Evolutionary conservation across 805 yeast species (phyloP), one percentile per base, ranked within the genome.

Genomic region (Ogataea salicorniae): DNA sequence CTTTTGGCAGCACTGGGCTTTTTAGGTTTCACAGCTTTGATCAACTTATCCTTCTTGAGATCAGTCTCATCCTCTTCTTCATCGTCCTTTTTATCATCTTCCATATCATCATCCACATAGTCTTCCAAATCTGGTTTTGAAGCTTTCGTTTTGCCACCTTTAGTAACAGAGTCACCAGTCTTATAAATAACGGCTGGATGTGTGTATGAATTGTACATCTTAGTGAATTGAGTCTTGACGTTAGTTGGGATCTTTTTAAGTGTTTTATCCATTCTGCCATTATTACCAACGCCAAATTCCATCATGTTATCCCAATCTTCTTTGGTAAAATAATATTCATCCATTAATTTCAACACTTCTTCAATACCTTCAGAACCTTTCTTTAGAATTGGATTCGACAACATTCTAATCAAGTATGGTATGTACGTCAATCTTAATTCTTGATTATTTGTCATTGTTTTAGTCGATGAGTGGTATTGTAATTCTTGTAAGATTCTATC

Each of bases 291-390:
- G 16, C 88, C 84, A 51, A 91, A 79, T 52, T 91, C 97, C 77
- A 89, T 74, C 11, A 94, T 70, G 20, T 76, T 76, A 60, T 92
- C 98, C 91, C 95, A 92, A 65, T 94, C 98, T 48, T 91, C 96
- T 58, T 81, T 85, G 7, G 96, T 86, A 36, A 94, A 64, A 59
- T 81, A 94, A 65, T 94, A 94, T 34, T 80, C 73, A 66, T 94
- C 99, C 86, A 94, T 76, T 1, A 79, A 58, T n/a, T 73, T 71
- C 42, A 94, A 81, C 3, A 86, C 84, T 2, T 75, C 77, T 0
- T 71, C 71, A 33, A 92, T 77, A 2, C 89, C 95, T 2, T 74
- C 87, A 5, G 74, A 73, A 0, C 85, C 88, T 0, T 73, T 55
- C 2, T 64, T 53, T 4, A 79, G 38, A 18, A 94, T 58, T 0